These are phyloP conservation scores for Tetrastigma voinierianum DNA, from an alignment of 164 flowering plant genomes.

Conservation along the genomic window DNA sequence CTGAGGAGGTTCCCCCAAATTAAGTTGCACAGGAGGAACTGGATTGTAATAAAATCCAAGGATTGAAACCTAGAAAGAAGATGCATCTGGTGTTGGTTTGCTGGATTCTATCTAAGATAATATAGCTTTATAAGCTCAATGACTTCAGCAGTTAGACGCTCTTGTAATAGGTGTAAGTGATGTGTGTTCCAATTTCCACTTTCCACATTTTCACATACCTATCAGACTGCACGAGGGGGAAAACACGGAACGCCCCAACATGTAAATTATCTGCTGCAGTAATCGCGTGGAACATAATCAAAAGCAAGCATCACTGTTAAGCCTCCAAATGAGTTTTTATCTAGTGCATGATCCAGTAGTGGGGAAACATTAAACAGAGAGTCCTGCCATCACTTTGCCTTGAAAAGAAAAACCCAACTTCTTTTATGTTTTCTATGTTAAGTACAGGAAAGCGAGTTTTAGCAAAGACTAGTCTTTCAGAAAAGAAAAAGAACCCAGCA, in stretches of 20 bases:
- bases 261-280: conserved; percentile 89
- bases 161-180: conserved; percentile 57
- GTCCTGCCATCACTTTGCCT: conserved; percentile 85
- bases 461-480: background rate
- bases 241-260: conserved; percentile 99
- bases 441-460: conserved; percentile 5
- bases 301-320: conserved; percentile 60
- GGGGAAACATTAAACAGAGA: conserved; percentile 83
- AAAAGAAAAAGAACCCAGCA: conserved; percentile 72
- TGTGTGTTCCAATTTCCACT: conserved; percentile 31
- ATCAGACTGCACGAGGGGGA: conserved; percentile 85
- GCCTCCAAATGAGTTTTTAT: conserved; percentile 69
- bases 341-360: conserved; percentile 48
- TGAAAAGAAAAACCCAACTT: conserved; percentile 31
- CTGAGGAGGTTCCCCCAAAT: conserved; percentile 82
- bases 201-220: conserved; percentile 53
- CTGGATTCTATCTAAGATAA: conserved; percentile 80
- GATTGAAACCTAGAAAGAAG: conserved; percentile 86
- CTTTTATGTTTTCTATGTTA: background rate
- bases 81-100: conserved; percentile 98
- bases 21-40: conserved; percentile 75
- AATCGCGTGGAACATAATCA: conserved; percentile 90
- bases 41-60: conserved; percentile 93
- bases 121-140: conserved; percentile 87
- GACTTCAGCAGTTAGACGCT: conserved; percentile 75